Evolutionary conservation across 352 stramenopile genomes (phyloP).

Genomic region (Thraustochytrium striatum): DNA sequence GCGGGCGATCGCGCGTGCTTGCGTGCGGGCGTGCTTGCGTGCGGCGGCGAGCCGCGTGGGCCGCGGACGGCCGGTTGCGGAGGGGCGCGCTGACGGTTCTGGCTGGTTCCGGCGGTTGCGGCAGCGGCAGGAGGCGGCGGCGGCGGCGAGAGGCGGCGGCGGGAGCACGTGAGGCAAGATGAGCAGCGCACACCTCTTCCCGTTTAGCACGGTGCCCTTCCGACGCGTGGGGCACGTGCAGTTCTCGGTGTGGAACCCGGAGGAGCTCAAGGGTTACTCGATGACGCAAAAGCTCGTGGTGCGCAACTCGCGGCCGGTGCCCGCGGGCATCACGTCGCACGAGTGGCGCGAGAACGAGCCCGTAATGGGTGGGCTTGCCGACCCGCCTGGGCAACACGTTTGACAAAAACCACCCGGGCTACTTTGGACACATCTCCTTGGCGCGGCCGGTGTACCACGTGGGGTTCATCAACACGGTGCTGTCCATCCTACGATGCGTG

Average conservation of each 20-base stretch:
- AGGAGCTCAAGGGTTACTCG: slow-evolving; percentile 73
- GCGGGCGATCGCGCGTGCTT: too few relatives aligned
- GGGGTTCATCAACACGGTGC: slow-evolving; percentile 91
- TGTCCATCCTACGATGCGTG: slow-evolving; percentile 75
- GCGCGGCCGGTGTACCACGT: slow-evolving; percentile 93
- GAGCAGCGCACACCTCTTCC: slow-evolving; percentile 65
- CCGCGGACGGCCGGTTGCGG: too few relatives aligned
- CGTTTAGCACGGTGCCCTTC: slow-evolving; percentile 87
- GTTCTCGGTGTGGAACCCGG: slow-evolving; percentile 95
- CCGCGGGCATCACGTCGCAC: slow-evolving; percentile 12
- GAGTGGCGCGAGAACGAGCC: slow-evolving; percentile 73
- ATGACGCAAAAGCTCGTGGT: slow-evolving; percentile 46
- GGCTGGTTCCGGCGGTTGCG: too few relatives aligned
- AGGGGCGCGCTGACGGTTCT: too few relatives aligned
- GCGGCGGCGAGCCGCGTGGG: too few relatives aligned
- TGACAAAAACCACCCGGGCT: slow-evolving; percentile 93
- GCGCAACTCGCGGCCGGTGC: slow-evolving; percentile 43
- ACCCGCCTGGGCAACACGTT: slow-evolving; percentile 94
- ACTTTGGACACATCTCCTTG: slow-evolving; percentile 99
- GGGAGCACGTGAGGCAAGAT: not conserved
- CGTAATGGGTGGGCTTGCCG: slow-evolving; percentile 94
- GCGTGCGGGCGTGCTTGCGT: too few relatives aligned
- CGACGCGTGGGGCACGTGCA: slow-evolving; percentile 94
- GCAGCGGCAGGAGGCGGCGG: not conserved
- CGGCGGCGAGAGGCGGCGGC: not conserved